A percentile compares a stretch with the other conserved stretches of the same genome.
phyloP scores from a whole-genome alignment of 2,329 filamentous ascomycete species.

The Pseudopyricularia cyperi region DNA sequence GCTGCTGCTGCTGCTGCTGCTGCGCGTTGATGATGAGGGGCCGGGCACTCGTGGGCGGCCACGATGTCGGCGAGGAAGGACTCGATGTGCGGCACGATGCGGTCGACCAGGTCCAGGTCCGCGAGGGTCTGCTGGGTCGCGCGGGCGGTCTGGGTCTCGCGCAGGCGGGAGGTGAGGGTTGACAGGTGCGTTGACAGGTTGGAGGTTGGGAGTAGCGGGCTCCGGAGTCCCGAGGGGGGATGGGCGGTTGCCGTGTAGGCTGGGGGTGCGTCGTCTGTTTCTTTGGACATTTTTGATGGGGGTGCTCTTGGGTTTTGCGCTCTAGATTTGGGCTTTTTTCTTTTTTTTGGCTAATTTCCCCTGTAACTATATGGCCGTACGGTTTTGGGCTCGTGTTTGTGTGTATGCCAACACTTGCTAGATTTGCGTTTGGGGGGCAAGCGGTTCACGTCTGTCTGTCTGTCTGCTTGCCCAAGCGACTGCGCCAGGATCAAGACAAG shows the following conservation, averaged over 20 bases:
- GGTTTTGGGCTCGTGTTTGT: too few relatives aligned
- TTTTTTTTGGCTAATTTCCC: background rate
- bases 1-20: too few relatives aligned
- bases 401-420: too few relatives aligned
- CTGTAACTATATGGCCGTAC: too few relatives aligned
- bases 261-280: background rate
- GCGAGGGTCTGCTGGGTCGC: conserved; percentile 19
- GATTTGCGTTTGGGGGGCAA: too few relatives aligned
- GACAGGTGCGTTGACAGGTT: conserved; percentile 19
- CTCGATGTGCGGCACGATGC: conserved; percentile 27
- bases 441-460: too few relatives aligned
- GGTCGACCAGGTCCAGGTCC: conserved; percentile 25
- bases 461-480: too few relatives aligned
- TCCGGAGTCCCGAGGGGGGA: background rate
- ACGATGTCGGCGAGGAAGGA: conserved; percentile 26
- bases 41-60: conserved; percentile 15
- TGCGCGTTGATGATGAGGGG: too few relatives aligned
- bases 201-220: conserved; percentile 8
- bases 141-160: conserved; percentile 17
- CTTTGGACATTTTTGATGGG: background rate
- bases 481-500: too few relatives aligned
- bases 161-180: conserved; percentile 23
- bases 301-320: background rate
- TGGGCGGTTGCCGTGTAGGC: background rate
- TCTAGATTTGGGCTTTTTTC: background rate